phyloP scores from a whole-genome alignment of 1,139 yeast species.

The Debaryomyces psychrophilus region DNA sequence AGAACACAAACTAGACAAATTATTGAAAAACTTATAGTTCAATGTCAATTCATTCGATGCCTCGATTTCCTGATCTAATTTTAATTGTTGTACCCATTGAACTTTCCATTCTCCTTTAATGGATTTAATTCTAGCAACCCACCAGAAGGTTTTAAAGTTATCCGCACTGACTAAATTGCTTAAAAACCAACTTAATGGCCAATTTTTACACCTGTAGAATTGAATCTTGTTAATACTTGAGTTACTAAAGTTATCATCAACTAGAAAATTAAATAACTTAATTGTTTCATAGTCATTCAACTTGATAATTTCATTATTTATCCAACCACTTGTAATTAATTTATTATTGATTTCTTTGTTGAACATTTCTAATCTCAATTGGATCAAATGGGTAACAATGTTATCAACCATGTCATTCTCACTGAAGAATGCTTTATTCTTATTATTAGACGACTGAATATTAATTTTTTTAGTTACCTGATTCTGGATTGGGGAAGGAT shows the following conservation, averaged over 20 bases:
- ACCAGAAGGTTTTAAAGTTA: conserved; percentile 55
- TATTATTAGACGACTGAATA: conserved; percentile 24
- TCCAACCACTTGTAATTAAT: conserved; percentile 70
- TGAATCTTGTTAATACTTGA: conserved; percentile 33
- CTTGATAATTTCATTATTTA: conserved; percentile 56
- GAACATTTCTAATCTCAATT: conserved; percentile 57
- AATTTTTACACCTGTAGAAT: conserved; percentile 62
- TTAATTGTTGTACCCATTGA: conserved; percentile 47
- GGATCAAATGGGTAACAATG: conserved; percentile 43
- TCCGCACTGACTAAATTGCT: conserved; percentile 49
- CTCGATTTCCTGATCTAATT: conserved; percentile 19
- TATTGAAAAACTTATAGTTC: conserved; percentile 53
- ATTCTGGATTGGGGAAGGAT: conserved; percentile 46
- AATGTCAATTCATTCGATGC: conserved; percentile 25
- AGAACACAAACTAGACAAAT: conserved; percentile 55
- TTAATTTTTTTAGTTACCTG: conserved; percentile 40
- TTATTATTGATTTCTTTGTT: conserved; percentile 55
- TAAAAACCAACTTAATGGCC: conserved; percentile 77
- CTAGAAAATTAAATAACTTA: conserved; percentile 25
- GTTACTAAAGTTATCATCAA: conserved; percentile 6
- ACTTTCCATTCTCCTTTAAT: conserved; percentile 66
- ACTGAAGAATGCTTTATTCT: conserved; percentile 25
- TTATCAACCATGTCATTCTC: conserved; percentile 38
- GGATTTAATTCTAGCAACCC: conserved; percentile 66
- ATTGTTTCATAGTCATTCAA: conserved; percentile 42